These are phyloP conservation scores for Apophysomyces sp. DNA, from an alignment of 371 early-diverging fungal genomes.

Conservation along the genomic window DNA sequence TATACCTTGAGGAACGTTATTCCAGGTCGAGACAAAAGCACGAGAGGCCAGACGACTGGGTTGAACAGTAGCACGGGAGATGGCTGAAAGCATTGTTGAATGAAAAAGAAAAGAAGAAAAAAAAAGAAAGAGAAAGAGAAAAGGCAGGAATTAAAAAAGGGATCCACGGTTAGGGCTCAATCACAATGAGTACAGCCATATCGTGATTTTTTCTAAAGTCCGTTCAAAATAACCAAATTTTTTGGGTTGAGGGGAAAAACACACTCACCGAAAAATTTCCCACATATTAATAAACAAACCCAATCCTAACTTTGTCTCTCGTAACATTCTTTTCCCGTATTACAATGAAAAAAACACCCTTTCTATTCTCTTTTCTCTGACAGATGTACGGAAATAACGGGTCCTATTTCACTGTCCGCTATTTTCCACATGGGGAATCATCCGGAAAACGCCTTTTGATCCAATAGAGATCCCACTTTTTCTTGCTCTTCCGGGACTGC, in stretches of 20 bases:
- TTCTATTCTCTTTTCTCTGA: no score
- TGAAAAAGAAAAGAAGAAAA: slow-evolving; percentile 9
- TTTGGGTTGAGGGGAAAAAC: no score
- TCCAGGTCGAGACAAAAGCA: slow-evolving; percentile 70
- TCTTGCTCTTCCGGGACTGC: neutral
- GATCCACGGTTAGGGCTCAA: neutral
- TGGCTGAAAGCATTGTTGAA: slow-evolving; percentile 46
- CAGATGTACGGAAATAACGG: neutral
- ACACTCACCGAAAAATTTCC: no score
- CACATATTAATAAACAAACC: neutral
- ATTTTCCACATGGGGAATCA: neutral
- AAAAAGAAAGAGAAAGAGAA: slow-evolving; percentile 8
- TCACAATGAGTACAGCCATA: neutral
- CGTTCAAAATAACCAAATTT: neutral
- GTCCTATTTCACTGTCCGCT: slow-evolving; percentile 1
- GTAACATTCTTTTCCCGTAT: neutral
- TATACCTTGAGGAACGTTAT: slow-evolving; percentile 73
- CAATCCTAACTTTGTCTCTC: neutral
- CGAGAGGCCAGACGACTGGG: slow-evolving; percentile 50
- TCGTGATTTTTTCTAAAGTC: neutral
- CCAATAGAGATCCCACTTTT: neutral
- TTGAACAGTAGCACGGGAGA: slow-evolving; percentile 40
- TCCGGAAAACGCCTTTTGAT: neutral
- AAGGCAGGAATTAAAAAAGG: slow-evolving; percentile 8
- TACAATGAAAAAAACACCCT: no score